Evolutionary conservation across 2,329 filamentous ascomycete genomes (phyloP).

Genomic region (Colletotrichum kahawae): DNA sequence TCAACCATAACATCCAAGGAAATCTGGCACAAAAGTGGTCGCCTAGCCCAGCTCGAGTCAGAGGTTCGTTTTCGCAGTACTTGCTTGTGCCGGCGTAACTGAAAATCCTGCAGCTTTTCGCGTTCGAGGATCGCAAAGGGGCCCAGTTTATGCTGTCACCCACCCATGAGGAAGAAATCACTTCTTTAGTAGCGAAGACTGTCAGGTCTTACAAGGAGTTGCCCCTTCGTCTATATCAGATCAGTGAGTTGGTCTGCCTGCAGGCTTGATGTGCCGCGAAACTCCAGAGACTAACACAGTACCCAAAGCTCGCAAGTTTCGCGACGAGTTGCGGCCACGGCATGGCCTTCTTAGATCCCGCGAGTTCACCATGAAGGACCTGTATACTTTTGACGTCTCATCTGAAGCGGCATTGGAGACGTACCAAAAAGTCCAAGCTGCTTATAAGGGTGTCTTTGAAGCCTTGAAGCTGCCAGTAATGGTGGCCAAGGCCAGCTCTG

Average conservation of each 20-base stretch:
- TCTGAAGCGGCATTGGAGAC: slow-evolving; percentile 74
- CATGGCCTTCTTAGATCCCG: slow-evolving; percentile 86
- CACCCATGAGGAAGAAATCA: slow-evolving; percentile 98
- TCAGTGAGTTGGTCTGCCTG: slow-evolving; percentile 59
- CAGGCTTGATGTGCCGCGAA: background rate
- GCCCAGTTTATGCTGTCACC: slow-evolving; percentile 80
- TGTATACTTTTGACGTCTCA: slow-evolving; percentile 90
- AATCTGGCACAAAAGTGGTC: slow-evolving; percentile 84
- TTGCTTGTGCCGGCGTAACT: slow-evolving; percentile 6
- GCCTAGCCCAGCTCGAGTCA: slow-evolving; percentile 72
- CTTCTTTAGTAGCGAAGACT: slow-evolving; percentile 73
- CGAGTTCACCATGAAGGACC: slow-evolving; percentile 97
- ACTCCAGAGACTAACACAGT: background rate
- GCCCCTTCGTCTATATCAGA: slow-evolving; percentile 88
- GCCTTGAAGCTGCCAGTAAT: slow-evolving; percentile 84
- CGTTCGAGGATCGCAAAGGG: slow-evolving; percentile 79
- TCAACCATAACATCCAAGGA: slow-evolving; percentile 86
- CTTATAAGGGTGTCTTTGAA: slow-evolving; percentile 79
- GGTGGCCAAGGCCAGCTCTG: slow-evolving; percentile 88
- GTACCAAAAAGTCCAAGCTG: slow-evolving; percentile 74
- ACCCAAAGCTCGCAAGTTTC: slow-evolving; percentile 81
- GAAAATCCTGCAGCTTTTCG: slow-evolving; percentile 68
- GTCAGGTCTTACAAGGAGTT: slow-evolving; percentile 85
- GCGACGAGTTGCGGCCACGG: slow-evolving; percentile 87
- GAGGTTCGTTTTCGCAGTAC: slow-evolving; percentile 59